Percentiles rank a stretch among this genome's conserved stretches.
Evolutionary conservation across 768 basidiomycete species (phyloP).

Genomic region (Lepiota subincarnata): DNA sequence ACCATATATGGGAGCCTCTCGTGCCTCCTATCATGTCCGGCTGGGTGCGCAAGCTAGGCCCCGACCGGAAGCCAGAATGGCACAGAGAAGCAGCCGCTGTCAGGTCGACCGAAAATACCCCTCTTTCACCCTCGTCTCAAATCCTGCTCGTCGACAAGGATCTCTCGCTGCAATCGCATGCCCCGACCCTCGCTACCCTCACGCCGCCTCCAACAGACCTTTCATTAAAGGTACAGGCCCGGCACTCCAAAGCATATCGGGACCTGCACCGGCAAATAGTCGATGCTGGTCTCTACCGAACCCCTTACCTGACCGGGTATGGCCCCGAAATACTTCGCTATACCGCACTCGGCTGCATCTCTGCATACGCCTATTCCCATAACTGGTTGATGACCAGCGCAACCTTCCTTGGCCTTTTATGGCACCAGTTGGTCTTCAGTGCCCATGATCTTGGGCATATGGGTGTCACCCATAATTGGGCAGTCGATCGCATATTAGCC

Average conservation of each 20-base stretch:
- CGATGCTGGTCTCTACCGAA: conserved; percentile 81
- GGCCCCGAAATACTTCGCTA: conserved; percentile 88
- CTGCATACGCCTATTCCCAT: conserved; percentile 57
- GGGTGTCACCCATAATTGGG: conserved; percentile 88
- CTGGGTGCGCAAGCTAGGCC: conserved; percentile 53
- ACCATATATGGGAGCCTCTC: conserved; percentile 68
- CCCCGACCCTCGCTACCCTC: conserved; percentile 44
- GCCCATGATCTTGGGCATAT: conserved; percentile 96
- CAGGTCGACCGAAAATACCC: conserved; percentile 24
- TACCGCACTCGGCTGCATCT: conserved; percentile 50
- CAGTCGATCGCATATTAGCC: conserved; percentile 71
- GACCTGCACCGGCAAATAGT: conserved; percentile 69
- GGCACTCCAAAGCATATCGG: conserved; percentile 76
- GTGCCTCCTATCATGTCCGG: conserved; percentile 85
- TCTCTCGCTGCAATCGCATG: conserved; percentile 16
- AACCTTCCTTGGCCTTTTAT: conserved; percentile 78
- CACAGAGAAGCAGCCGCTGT: conserved; percentile 54
- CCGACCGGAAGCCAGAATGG: conserved; percentile 50
- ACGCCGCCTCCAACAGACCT: conserved; percentile 50
- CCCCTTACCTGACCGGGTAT: conserved; percentile 82
- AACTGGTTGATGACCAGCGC: conserved; percentile 74
- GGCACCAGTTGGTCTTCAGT: conserved; percentile 93
- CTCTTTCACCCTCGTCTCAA: conserved; percentile 38
- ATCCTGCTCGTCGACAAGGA: conserved; percentile 58
- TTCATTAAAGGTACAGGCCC: conserved; percentile 53